These are phyloP conservation scores for Tulasnella sp. DNA, from an alignment of 768 basidiomycete genomes.

Conservation along the genomic window DNA sequence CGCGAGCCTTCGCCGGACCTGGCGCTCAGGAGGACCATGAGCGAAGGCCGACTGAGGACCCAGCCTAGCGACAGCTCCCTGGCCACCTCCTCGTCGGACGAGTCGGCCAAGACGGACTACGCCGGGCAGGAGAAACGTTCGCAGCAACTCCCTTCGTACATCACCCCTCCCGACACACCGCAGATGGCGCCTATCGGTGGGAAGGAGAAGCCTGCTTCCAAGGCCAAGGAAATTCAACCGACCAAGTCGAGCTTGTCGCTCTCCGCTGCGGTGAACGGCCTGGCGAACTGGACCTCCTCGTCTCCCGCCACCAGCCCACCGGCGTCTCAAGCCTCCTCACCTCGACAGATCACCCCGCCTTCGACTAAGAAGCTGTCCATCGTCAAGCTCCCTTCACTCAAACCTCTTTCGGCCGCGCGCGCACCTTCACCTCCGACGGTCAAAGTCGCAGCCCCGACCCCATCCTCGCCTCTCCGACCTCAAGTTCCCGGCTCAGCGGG, in stretches of 20 bases:
- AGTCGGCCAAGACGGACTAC: constrained; percentile 1
- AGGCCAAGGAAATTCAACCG: not conserved
- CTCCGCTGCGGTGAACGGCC: not conserved
- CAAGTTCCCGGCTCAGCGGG: not conserved
- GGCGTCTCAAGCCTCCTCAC: not conserved
- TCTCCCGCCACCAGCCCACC: not conserved
- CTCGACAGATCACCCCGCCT: constrained; percentile 30
- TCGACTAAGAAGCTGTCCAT: constrained; percentile 42
- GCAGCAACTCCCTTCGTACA: constrained; percentile 15
- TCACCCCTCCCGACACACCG: constrained; percentile 30
- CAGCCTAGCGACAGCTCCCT: constrained; percentile 7
- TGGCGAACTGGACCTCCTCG: not conserved
- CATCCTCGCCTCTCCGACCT: not conserved
- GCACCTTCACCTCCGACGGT: constrained; percentile 37
- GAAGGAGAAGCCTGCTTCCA: not conserved
- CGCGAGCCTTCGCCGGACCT: not conserved
- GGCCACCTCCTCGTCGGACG: not conserved
- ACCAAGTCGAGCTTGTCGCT: constrained; percentile 34
- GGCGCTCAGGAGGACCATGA: constrained; percentile 9
- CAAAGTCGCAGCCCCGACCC: constrained; percentile 35
- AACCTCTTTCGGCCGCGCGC: constrained; percentile 7
- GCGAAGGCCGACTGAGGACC: not conserved
- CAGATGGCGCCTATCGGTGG: constrained; percentile 11
- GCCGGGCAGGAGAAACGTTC: not conserved
- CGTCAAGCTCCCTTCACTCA: constrained; percentile 38